A percentile compares a stretch with the other conserved stretches of the same genome.
Evolutionary conservation across 2,329 filamentous ascomycete species (phyloP).

Genomic region (Metarhizium anisopliae): DNA sequence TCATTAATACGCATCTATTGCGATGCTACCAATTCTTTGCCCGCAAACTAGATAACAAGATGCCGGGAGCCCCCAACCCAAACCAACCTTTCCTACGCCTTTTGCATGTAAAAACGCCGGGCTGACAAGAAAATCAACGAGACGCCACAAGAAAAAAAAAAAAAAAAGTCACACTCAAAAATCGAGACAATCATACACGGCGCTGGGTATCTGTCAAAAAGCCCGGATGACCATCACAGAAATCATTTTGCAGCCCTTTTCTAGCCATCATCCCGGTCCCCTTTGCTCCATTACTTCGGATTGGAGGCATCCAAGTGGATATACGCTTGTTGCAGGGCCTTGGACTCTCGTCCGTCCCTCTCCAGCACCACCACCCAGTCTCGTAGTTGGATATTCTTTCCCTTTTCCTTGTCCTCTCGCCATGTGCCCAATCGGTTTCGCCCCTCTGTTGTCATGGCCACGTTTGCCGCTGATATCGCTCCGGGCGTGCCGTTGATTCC

Average conservation of each 20-base stretch:
- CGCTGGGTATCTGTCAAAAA: constrained; percentile 7
- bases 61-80: neutral
- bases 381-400: constrained; percentile 71
- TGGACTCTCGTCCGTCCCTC: constrained; percentile 60
- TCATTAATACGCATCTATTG: neutral
- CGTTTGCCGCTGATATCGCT: constrained; percentile 20
- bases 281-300: constrained; percentile 22
- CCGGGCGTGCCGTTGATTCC: constrained; percentile 22
- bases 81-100: constrained; percentile 4
- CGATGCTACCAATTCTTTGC: neutral
- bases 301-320: constrained; percentile 40
- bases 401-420: constrained; percentile 70
- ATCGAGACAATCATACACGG: neutral
- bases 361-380: constrained; percentile 77
- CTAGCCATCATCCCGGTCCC: neutral
- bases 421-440: constrained; percentile 61
- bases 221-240: constrained; percentile 24
- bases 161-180: neutral
- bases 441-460: constrained; percentile 45
- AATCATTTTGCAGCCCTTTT: constrained; percentile 8
- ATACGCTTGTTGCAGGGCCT: constrained; percentile 52
- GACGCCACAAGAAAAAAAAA: neutral
- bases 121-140: neutral
- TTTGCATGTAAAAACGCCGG: constrained; percentile 5
- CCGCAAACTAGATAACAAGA: neutral